Conservation (phyloP, 345 rosid genomes). For the Conringia planisiliqua region DNA sequence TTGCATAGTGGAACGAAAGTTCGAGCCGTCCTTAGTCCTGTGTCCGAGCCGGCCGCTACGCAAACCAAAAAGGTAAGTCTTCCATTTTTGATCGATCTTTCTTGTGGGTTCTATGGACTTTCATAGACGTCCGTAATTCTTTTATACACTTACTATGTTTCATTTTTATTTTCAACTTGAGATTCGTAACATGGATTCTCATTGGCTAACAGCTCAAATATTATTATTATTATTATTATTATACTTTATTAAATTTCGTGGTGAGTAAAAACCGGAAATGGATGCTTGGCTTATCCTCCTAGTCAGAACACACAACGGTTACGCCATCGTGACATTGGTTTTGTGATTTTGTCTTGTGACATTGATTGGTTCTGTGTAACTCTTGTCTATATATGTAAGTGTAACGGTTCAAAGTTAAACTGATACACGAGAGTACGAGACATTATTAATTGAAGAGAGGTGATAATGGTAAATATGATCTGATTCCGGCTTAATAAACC, state of each 20-base stretch:
- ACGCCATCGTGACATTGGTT: constrained; percentile 10
- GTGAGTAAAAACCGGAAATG: background rate
- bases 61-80: constrained; percentile 23
- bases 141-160: background rate
- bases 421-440: background rate
- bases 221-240: background rate
- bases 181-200: background rate
- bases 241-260: background rate
- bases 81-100: background rate
- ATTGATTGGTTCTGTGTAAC: background rate
- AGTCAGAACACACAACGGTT: background rate
- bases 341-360: constrained; percentile 14
- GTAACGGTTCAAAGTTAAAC: background rate
- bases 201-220: background rate
- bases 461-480: background rate
- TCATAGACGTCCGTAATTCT: background rate
- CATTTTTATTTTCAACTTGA: background rate
- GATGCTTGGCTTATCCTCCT: constrained; percentile 1
- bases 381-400: background rate
- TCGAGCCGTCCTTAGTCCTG: constrained; percentile 36
- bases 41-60: constrained; percentile 26
- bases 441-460: background rate
- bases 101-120: background rate
- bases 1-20: constrained; percentile 10
- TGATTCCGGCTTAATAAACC: background rate